Percentiles rank a stretch among this genome's conserved stretches.
Evolutionary conservation across 2,329 filamentous ascomycete genomes (phyloP).

Genomic region (Fusarium sp.): DNA sequence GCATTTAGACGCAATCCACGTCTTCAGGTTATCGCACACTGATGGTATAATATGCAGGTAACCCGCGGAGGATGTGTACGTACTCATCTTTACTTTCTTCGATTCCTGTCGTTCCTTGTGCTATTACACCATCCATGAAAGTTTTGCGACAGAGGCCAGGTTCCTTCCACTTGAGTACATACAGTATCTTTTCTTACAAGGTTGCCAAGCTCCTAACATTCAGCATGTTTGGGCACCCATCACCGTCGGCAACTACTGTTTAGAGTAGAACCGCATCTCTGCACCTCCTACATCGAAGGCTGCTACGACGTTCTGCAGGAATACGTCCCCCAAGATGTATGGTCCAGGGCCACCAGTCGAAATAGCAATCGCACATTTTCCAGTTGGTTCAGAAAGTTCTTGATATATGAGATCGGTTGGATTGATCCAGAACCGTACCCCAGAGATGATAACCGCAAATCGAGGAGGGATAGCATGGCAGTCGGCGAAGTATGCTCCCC

Average conservation of each 20-base stretch:
- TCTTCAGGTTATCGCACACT: background rate
- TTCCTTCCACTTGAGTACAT: background rate
- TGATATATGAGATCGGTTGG: slow-evolving; percentile 62
- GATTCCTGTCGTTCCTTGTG: background rate
- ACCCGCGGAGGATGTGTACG: background rate
- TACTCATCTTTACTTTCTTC: background rate
- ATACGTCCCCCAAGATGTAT: slow-evolving; percentile 64
- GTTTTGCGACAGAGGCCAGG: background rate
- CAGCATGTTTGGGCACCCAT: background rate
- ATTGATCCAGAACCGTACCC: slow-evolving; percentile 61
- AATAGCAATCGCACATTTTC: slow-evolving; percentile 63
- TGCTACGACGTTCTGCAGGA: slow-evolving; percentile 64
- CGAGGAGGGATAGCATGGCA: slow-evolving; percentile 62
- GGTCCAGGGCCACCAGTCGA: slow-evolving; percentile 60
- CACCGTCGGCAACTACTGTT: slow-evolving; percentile 11
- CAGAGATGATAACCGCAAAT: slow-evolving; percentile 60
- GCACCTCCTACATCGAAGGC: slow-evolving; percentile 62
- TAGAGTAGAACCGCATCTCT: slow-evolving; percentile 60
- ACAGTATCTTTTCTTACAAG: background rate
- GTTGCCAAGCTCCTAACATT: background rate
- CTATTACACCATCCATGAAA: background rate
- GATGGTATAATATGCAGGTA: background rate
- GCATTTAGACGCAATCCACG: background rate
- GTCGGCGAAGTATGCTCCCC: slow-evolving; percentile 62
- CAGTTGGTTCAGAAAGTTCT: slow-evolving; percentile 59